Percentiles rank a stretch among this genome's conserved stretches.
Evolutionary conservation across 116 monocot species (phyloP).

Genomic region (Iris pallida): DNA sequence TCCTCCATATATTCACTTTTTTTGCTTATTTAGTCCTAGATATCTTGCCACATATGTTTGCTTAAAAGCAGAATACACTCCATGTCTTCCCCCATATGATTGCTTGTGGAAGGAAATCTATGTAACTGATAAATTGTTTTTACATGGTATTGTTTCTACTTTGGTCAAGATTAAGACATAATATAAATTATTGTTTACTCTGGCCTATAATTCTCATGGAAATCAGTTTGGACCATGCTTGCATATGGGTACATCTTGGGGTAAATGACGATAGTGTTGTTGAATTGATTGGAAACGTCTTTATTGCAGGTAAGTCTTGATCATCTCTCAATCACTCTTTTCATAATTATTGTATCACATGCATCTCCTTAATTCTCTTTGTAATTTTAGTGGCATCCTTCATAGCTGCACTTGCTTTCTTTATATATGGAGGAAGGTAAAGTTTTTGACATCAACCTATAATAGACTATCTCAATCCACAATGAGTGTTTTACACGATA

Average conservation of each 20-base stretch:
- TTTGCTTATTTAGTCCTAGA: too few species aligned
- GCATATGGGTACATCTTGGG: slow-evolving; percentile 73
- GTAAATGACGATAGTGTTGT: slow-evolving; percentile 43
- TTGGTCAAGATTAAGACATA: too few species aligned
- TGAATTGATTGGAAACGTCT: slow-evolving; percentile 56
- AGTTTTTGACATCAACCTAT: neutral
- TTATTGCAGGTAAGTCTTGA: slow-evolving; percentile 49
- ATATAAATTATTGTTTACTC: too few species aligned
- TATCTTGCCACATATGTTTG: too few species aligned
- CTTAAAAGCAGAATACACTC: too few species aligned
- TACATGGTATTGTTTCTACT: too few species aligned
- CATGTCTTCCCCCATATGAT: too few species aligned
- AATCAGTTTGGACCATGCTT: slow-evolving; percentile 26
- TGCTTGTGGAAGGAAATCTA: too few species aligned
- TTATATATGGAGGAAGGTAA: slow-evolving; percentile 84
- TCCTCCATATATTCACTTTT: too few species aligned
- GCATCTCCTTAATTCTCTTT: slow-evolving; percentile 3
- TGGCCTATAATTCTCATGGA: too few species aligned
- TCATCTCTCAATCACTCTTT: neutral
- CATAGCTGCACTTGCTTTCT: slow-evolving; percentile 60
- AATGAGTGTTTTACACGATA: neutral
- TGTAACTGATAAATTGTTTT: too few species aligned
- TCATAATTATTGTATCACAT: neutral
- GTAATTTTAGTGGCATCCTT: slow-evolving; percentile 39
- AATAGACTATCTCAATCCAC: neutral